phyloP scores from a whole-genome alignment of 441 rosid genomes.

The Populus hybrid region DNA sequence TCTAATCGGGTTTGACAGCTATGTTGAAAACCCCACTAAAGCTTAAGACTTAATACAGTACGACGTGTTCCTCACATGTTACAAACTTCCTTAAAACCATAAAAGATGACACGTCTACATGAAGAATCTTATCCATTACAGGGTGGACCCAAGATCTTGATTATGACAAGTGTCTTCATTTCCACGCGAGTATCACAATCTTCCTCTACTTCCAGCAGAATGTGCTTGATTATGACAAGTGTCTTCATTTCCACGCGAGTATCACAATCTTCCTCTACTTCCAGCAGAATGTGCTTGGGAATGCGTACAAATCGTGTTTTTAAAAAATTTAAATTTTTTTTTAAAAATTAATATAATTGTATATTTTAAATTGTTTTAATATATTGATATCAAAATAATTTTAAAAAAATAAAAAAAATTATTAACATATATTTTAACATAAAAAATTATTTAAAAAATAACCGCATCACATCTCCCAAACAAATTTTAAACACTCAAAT shows the following conservation, averaged over 20 bases:
- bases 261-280: slow-evolving; percentile 8
- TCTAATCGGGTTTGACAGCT: too few relatives aligned
- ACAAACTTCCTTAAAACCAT: not conserved
- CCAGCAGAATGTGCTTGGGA: not conserved
- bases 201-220: slow-evolving; percentile 10
- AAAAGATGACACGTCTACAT: not conserved
- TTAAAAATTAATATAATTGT: too few relatives aligned
- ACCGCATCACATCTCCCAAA: too few relatives aligned
- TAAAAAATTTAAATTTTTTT: too few relatives aligned
- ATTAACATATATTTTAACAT: too few relatives aligned
- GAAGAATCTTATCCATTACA: not conserved
- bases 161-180: slow-evolving; percentile 21
- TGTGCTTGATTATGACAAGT: slow-evolving; percentile 21
- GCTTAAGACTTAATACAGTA: not conserved
- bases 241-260: slow-evolving; percentile 19
- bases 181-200: slow-evolving; percentile 13
- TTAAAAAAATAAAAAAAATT: too few relatives aligned
- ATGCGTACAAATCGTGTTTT: too few relatives aligned
- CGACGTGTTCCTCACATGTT: not conserved
- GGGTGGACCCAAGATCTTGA: not conserved
- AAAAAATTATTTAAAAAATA: too few relatives aligned
- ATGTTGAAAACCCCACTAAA: not conserved
- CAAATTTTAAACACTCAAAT: not conserved
- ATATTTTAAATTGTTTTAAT: too few relatives aligned
- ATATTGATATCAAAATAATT: too few relatives aligned